phyloP scores from a whole-genome alignment of 2,329 filamentous ascomycete genomes.

The Lojkania enalia region DNA sequence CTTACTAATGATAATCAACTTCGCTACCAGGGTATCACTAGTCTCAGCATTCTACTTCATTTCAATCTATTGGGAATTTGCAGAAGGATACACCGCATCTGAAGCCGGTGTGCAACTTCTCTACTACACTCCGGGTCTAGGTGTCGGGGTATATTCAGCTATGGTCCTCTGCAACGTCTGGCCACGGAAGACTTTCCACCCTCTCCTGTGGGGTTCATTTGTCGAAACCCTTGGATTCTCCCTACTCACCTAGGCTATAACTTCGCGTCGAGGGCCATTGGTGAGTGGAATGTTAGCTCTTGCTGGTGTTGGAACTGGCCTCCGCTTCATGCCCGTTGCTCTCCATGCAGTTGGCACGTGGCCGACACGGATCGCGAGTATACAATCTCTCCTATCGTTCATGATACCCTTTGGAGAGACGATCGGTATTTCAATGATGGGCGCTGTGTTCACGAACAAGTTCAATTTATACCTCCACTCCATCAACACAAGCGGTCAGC shows the following conservation, averaged over 20 bases:
- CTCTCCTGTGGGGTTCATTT: slow-evolving; percentile 53
- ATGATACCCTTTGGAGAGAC: slow-evolving; percentile 67
- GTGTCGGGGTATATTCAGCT: slow-evolving; percentile 60
- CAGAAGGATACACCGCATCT: slow-evolving; percentile 56
- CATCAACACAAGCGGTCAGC: slow-evolving; percentile 32
- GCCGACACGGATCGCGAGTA: slow-evolving; percentile 59
- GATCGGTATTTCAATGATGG: slow-evolving; percentile 68
- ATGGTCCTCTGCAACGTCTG: slow-evolving; percentile 63
- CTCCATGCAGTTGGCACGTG: slow-evolving; percentile 68
- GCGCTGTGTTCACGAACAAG: slow-evolving; percentile 69
- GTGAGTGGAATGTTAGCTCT: slow-evolving; percentile 70
- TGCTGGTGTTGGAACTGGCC: slow-evolving; percentile 63
- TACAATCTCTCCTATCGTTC: slow-evolving; percentile 64
- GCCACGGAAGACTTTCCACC: slow-evolving; percentile 64
- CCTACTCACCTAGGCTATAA: slow-evolving; percentile 61
- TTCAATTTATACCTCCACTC: slow-evolving; percentile 28
- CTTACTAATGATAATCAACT: slow-evolving; percentile 65
- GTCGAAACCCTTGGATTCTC: slow-evolving; percentile 63
- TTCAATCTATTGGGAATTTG: slow-evolving; percentile 68
- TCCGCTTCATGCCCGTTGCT: slow-evolving; percentile 66
- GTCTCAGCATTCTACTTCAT: slow-evolving; percentile 69
- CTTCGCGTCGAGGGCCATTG: slow-evolving; percentile 50
- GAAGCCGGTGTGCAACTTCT: slow-evolving; percentile 55
- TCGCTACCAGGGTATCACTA: slow-evolving; percentile 59
- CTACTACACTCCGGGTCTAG: slow-evolving; percentile 67